phyloP scores from a whole-genome alignment of 345 rosid species.

The Abelmoschus esculentus region DNA sequence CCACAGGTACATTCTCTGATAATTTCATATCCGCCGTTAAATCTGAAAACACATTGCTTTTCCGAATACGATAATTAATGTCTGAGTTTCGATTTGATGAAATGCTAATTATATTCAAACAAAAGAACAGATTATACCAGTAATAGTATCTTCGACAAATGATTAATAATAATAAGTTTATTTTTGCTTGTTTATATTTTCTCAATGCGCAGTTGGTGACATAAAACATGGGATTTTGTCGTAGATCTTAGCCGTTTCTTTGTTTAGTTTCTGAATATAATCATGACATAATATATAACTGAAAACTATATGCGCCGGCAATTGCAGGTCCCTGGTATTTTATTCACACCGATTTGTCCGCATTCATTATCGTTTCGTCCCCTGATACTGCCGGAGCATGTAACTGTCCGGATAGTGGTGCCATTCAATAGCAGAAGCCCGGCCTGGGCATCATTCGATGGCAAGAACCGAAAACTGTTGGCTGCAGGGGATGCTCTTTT shows the following conservation, averaged over 20 bases:
- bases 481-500: slow-evolving; percentile 74
- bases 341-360: slow-evolving; percentile 97
- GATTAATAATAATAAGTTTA: not conserved
- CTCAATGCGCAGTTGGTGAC: not conserved
- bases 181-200: not conserved
- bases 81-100: not conserved
- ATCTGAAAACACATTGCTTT: not conserved
- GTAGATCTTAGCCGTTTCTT: not conserved
- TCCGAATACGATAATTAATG: not conserved
- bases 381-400: slow-evolving; percentile 89
- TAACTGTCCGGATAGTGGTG: slow-evolving; percentile 75
- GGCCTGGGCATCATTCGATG: slow-evolving; percentile 96
- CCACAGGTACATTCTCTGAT: slow-evolving; percentile 63
- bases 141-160: not conserved
- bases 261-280: not conserved
- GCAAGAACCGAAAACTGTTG: slow-evolving; percentile 78
- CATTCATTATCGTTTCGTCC: slow-evolving; percentile 97
- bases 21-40: not conserved
- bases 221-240: not conserved
- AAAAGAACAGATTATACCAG: not conserved
- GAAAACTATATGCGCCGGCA: not conserved
- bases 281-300: not conserved
- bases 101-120: not conserved
- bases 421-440: slow-evolving; percentile 88
- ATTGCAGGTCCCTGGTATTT: slow-evolving; percentile 87